Evolutionary conservation across 768 basidiomycete genomes (phyloP).

Genomic region (Amanita pseudoporphyria): DNA sequence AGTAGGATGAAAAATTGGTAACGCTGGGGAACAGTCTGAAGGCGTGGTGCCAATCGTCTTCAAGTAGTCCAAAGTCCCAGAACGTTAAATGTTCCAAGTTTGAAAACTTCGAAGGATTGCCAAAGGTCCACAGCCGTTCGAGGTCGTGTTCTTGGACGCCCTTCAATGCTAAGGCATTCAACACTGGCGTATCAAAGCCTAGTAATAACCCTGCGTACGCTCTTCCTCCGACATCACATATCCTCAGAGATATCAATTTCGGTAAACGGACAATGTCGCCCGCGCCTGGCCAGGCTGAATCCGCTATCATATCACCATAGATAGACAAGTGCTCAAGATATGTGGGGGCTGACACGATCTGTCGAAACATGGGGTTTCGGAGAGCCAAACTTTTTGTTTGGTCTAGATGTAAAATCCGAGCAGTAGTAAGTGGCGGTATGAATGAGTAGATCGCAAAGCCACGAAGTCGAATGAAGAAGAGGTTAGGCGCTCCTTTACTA

Average conservation of each 20-base stretch:
- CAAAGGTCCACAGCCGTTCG: conserved; percentile 22
- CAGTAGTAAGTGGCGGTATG: conserved; percentile 22
- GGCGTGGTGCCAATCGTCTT: background rate
- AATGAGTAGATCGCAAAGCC: conserved; percentile 33
- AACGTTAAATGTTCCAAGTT: conserved; percentile 28
- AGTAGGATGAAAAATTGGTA: conserved; percentile 21
- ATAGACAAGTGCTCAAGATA: conserved; percentile 31
- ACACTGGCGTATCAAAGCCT: conserved; percentile 26
- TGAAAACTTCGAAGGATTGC: conserved; percentile 20
- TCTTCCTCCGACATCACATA: conserved; percentile 27
- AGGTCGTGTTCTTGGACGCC: conserved; percentile 32
- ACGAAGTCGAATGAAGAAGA: conserved; percentile 32
- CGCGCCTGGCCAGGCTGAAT: conserved; percentile 17
- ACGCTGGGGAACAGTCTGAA: conserved; percentile 16
- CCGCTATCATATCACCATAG: conserved; percentile 30
- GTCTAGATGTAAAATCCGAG: conserved; percentile 36
- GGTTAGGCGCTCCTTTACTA: conserved; percentile 13
- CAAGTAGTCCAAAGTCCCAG: conserved; percentile 28
- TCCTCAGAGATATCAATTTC: conserved; percentile 28
- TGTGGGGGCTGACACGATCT: conserved; percentile 24
- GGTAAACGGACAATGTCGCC: conserved; percentile 22
- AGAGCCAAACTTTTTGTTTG: conserved; percentile 28
- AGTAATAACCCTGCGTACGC: conserved; percentile 30
- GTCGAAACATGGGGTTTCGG: conserved; percentile 23
- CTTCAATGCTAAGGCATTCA: conserved; percentile 33